phyloP scores from a whole-genome alignment of 202 grass and related monocot species.

The Digitaria exilis region DNA sequence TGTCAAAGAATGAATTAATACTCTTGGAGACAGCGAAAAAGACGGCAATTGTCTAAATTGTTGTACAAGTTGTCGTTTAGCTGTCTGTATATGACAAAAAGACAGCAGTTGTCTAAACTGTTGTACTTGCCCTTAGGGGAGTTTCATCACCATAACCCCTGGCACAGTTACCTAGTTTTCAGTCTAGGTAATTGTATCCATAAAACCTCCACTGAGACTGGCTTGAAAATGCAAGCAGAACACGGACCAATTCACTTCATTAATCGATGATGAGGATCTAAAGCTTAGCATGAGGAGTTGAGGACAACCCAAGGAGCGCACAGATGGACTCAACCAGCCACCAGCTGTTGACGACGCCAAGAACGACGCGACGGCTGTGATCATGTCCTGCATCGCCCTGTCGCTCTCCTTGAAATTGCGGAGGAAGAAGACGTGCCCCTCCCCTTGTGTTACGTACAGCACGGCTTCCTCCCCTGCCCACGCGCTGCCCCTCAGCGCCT shows the following conservation, averaged over 20 bases:
- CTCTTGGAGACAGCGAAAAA: too few relatives aligned
- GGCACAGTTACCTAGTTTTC: too few relatives aligned
- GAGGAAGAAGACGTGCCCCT: conserved; percentile 54
- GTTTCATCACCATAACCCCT: too few relatives aligned
- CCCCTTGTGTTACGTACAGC: conserved; percentile 50
- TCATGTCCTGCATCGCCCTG: background rate
- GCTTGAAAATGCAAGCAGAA: background rate
- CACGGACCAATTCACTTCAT: background rate
- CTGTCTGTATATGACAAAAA: too few relatives aligned
- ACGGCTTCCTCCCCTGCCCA: conserved; percentile 46
- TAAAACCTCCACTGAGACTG: too few relatives aligned
- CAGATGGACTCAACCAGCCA: background rate
- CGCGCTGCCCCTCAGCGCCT: conserved; percentile 43
- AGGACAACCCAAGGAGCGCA: too few relatives aligned
- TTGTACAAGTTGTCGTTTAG: too few relatives aligned
- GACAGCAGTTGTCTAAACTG: too few relatives aligned
- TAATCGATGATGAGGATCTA: background rate
- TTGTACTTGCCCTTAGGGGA: too few relatives aligned
- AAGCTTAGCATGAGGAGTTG: conserved; percentile 6
- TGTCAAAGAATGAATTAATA: too few relatives aligned
- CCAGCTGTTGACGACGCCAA: background rate
- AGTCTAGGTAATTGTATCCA: too few relatives aligned
- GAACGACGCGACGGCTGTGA: background rate
- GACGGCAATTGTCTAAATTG: too few relatives aligned
- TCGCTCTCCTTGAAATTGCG: background rate